phyloP scores from a whole-genome alignment of 129 eudicot genomes.

The Chrysanthemum seticuspe region DNA sequence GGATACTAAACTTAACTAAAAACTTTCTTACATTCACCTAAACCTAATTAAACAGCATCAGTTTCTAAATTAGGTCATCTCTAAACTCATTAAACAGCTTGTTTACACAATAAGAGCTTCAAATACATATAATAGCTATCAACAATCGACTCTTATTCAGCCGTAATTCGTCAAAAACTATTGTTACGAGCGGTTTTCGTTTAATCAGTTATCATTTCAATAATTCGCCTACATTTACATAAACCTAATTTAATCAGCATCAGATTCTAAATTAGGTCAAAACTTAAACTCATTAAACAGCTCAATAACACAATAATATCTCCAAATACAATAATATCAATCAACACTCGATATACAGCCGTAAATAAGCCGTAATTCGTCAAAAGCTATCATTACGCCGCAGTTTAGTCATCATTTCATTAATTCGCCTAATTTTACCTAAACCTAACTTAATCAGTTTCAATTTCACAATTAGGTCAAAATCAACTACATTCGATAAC shows the following conservation, averaged over 20 bases:
- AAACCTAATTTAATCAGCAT: constrained; percentile 18
- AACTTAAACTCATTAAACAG: background rate
- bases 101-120: no score
- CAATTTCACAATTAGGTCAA: no score
- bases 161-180: background rate
- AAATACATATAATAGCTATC: no score
- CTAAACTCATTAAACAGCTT: no score
- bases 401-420: background rate
- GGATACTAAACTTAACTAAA: no score
- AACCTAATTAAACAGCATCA: no score
- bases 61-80: no score
- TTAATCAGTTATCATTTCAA: constrained; percentile 17
- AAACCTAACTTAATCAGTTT: no score
- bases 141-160: no score
- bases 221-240: constrained; percentile 10
- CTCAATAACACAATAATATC: background rate
- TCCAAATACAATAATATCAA: background rate
- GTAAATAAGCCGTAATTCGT: background rate
- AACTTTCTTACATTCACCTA: no score
- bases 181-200: background rate
- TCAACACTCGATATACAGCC: no score
- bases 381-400: background rate
- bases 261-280: constrained; percentile 7
- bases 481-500: no score
- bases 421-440: background rate